phyloP scores from a whole-genome alignment of 2,329 filamentous ascomycete species.

The Alternaria infectoria region DNA sequence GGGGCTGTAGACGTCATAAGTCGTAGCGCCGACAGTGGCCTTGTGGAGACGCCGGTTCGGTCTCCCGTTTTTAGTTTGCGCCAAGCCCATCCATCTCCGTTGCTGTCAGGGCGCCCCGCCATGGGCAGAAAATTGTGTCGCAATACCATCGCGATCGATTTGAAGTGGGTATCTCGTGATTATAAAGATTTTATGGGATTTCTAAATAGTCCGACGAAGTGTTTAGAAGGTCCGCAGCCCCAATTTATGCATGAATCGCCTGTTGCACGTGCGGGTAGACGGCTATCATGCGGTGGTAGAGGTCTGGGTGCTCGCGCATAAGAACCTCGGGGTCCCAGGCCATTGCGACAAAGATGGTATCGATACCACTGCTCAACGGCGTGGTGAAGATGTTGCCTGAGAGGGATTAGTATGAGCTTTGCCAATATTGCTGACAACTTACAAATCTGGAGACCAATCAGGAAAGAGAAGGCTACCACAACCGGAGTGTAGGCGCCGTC shows the following conservation, averaged over 20 bases:
- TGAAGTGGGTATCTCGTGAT: slow-evolving; percentile 5
- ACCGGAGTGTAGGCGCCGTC: slow-evolving; percentile 73
- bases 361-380: slow-evolving; percentile 84
- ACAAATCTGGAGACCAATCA: slow-evolving; percentile 88
- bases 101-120: slow-evolving; percentile 21
- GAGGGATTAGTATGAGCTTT: neutral
- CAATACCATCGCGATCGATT: slow-evolving; percentile 15
- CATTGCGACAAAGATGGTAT: slow-evolving; percentile 87
- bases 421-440: slow-evolving; percentile 52
- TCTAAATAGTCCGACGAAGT: neutral
- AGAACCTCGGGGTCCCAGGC: slow-evolving; percentile 74
- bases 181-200: neutral
- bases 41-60: slow-evolving; percentile 15
- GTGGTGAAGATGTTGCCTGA: slow-evolving; percentile 81
- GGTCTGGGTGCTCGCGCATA: slow-evolving; percentile 78
- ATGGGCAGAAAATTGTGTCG: slow-evolving; percentile 11
- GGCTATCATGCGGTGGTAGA: slow-evolving; percentile 78
- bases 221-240: neutral
- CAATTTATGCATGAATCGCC: slow-evolving; percentile 67
- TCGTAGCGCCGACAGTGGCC: slow-evolving; percentile 25
- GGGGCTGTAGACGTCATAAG: slow-evolving; percentile 16
- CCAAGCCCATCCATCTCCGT: slow-evolving; percentile 28
- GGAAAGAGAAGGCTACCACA: slow-evolving; percentile 82
- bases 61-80: slow-evolving; percentile 30
- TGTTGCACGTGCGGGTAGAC: slow-evolving; percentile 86